These are phyloP conservation scores for Musa troglodytarum DNA, from an alignment of 176 grass and related monocot species.

Conservation along the genomic window DNA sequence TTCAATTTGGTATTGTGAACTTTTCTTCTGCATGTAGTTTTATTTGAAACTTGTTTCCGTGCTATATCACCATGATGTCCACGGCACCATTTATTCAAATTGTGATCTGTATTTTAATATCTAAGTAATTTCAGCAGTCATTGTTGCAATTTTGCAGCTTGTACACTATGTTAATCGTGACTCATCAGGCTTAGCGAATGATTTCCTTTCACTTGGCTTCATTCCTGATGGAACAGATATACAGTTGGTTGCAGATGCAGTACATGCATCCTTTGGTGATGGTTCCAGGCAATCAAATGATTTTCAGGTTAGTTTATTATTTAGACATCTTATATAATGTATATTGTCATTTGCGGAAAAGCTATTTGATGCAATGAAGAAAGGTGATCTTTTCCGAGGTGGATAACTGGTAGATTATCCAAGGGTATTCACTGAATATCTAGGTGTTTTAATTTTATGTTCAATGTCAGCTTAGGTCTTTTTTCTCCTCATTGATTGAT, in stretches of 20 bases:
- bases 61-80: too few relatives aligned
- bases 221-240: slow-evolving; percentile 85
- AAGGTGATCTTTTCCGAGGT: too few relatives aligned
- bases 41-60: background rate
- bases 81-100: too few relatives aligned
- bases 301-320: slow-evolving; percentile 65
- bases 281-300: slow-evolving; percentile 68
- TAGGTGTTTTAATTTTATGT: too few relatives aligned
- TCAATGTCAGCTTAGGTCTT: too few relatives aligned
- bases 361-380: too few relatives aligned
- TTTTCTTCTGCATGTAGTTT: background rate
- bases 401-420: too few relatives aligned
- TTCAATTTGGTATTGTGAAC: too few relatives aligned
- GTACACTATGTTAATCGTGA: slow-evolving; percentile 94
- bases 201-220: slow-evolving; percentile 95
- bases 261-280: slow-evolving; percentile 54
- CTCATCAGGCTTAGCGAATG: slow-evolving; percentile 70
- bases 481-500: too few relatives aligned
- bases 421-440: too few relatives aligned
- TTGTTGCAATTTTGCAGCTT: slow-evolving; percentile 45
- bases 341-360: background rate
- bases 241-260: slow-evolving; percentile 54
- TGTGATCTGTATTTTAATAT: background rate
- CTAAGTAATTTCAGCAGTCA: background rate
- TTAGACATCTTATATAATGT: background rate